phyloP scores from a whole-genome alignment of 2,329 filamentous ascomycete genomes.

The Exophiala bonariae region DNA sequence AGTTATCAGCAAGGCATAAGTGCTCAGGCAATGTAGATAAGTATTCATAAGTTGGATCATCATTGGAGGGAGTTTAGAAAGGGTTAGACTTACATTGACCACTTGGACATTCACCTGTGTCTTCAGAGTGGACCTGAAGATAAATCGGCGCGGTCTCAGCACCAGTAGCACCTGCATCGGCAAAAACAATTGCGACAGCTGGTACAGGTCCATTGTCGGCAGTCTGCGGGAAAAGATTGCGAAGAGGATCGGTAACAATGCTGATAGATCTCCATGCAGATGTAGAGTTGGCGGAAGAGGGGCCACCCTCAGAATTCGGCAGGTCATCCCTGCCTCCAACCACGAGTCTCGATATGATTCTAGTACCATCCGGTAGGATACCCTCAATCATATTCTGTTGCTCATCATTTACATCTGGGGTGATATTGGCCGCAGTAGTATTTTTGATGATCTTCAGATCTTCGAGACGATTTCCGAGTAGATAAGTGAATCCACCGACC shows the following conservation, averaged over 20 bases:
- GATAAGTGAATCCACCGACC: slow-evolving; percentile 88
- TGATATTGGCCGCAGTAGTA: neutral
- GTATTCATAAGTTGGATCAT: slow-evolving; percentile 85
- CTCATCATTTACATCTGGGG: slow-evolving; percentile 12
- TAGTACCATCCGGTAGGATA: slow-evolving; percentile 38
- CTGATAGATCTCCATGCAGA: slow-evolving; percentile 51
- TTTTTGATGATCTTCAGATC: slow-evolving; percentile 20
- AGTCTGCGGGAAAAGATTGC: slow-evolving; percentile 66
- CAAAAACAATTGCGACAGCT: slow-evolving; percentile 59
- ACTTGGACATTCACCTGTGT: slow-evolving; percentile 85
- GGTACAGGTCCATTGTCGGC: slow-evolving; percentile 75
- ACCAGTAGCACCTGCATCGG: slow-evolving; percentile 35
- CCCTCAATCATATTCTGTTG: slow-evolving; percentile 29
- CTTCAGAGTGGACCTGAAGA: slow-evolving; percentile 75
- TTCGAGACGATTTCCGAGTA: slow-evolving; percentile 71
- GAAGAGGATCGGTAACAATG: slow-evolving; percentile 67
- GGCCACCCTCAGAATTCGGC: slow-evolving; percentile 18
- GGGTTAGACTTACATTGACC: slow-evolving; percentile 77
- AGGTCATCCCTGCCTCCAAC: slow-evolving; percentile 41
- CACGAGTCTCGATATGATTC: slow-evolving; percentile 37
- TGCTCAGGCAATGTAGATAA: slow-evolving; percentile 99
- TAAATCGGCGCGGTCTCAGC: slow-evolving; percentile 51
- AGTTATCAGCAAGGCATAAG: slow-evolving; percentile 73
- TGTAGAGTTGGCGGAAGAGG: neutral
- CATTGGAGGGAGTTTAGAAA: slow-evolving; percentile 54